Evolutionary conservation across 2,329 filamentous ascomycete species (phyloP), one percentile per base, ranked within the genome.

Genomic region (Penicillium sp.): DNA sequence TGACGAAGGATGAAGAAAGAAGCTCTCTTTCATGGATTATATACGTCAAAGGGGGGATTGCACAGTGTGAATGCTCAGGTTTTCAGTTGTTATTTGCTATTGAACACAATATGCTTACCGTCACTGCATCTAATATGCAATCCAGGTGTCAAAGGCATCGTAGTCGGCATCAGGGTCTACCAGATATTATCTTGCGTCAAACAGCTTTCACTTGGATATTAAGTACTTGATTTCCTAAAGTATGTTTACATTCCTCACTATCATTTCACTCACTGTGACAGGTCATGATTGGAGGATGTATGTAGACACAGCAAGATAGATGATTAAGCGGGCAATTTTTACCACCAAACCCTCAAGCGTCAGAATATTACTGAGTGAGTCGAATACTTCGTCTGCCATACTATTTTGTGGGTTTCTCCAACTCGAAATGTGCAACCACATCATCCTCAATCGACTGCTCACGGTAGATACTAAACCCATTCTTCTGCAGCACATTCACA

Each of bases 401-500:
- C 35, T 40, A 52, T 13, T 6, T 43, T 21, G 25, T 19, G 5
- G 59, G 53, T 19, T 51, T 60, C 13, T 58, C 50, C 17, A 62
- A 27, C 6, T 47, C 51, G 56, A 66, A 60, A 15, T 58, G 54
- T 6, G 57, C 63, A 31, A 66, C 58, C 12, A 41, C 53, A 46
- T 67, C 63, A n/a, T 52, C 65, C 33, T 62, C 63, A 4, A 62
- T 17, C 1, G 19, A 15, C 21, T 58, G n/a, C 43, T 67, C 63
- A 1, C 40, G 29, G 12, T 62, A 60, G 7, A 60, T 49, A 27
- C 27, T 17, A 43, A 68, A 67, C 23, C 62, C 62, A 45, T 52
- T 56, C 31, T 52, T 66, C 49, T 63, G 50, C 19, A 68, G 42
- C 13, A 67, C 64, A 21, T 62, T 67, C 29, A 62, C 8, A 41